Evolutionary conservation across 192 early-diverging fungal species (phyloP).

Genomic region (Coemansia sp.): DNA sequence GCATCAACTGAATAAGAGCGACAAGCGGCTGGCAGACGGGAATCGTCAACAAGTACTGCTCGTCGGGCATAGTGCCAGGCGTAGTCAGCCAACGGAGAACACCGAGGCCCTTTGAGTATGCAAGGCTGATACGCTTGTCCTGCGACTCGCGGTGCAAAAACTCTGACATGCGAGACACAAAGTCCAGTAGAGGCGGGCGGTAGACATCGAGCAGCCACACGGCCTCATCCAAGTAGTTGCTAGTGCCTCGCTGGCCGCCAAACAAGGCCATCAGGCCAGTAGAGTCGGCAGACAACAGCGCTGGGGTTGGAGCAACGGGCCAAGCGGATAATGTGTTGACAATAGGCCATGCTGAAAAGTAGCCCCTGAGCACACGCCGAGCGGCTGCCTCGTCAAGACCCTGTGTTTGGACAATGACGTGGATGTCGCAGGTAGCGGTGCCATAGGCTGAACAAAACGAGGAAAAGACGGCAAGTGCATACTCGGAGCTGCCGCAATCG

Average conservation of each 20-base stretch:
- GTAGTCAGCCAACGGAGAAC: conserved; percentile 76
- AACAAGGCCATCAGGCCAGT: conserved; percentile 79
- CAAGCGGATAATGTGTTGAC: neutral
- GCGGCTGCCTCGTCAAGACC: conserved; percentile 8
- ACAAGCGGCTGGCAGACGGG: conserved; percentile 80
- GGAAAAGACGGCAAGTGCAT: conserved; percentile 3
- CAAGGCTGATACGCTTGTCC: conserved; percentile 53
- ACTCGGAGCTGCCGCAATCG: neutral
- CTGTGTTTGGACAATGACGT: conserved; percentile 6
- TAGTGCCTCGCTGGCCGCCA: conserved; percentile 90
- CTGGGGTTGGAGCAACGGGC: neutral
- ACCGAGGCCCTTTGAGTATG: conserved; percentile 68
- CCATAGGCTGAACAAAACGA: neutral
- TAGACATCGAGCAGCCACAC: conserved; percentile 71
- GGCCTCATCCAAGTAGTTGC: conserved; percentile 81
- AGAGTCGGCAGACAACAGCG: conserved; percentile 39
- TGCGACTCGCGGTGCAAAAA: conserved; percentile 59
- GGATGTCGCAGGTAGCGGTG: conserved; percentile 8
- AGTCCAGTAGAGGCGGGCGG: conserved; percentile 64
- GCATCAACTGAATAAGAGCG: conserved; percentile 84
- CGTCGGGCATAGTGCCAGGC: conserved; percentile 65
- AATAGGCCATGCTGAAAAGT: conserved; percentile 20
- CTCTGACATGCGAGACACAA: conserved; percentile 70
- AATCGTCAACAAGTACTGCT: conserved; percentile 68
- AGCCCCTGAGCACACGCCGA: conserved; percentile 18